Percentiles rank a stretch among this genome's conserved stretches.
Conservation (phyloP, 192 early-diverging fungal species). For the Backusella macrospora region DNA sequence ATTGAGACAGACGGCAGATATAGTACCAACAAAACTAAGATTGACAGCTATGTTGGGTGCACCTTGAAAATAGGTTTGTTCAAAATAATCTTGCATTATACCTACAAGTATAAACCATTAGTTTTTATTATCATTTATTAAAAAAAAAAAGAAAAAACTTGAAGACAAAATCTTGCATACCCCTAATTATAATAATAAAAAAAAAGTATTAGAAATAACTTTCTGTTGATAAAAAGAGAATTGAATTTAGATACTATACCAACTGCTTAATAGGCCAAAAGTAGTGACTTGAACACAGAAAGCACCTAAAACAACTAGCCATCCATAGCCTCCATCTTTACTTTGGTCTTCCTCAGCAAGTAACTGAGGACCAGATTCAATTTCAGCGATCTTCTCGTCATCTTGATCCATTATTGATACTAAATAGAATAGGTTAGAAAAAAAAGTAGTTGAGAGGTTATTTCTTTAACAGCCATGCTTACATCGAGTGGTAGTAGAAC, state of each 20-base stretch:
- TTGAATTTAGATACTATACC: not conserved
- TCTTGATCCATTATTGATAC: not conserved
- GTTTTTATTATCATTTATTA: not conserved
- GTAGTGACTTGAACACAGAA: constrained; percentile 38
- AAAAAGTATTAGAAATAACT: not conserved
- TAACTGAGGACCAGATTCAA: not conserved
- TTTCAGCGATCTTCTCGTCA: not conserved
- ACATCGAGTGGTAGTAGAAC: not conserved
- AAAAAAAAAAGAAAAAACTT: too few relatives aligned
- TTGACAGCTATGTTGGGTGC: constrained; percentile 13
- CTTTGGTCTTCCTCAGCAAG: not conserved
- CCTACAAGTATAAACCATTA: not conserved
- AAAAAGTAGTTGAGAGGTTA: not conserved
- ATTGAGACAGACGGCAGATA: constrained; percentile 3
- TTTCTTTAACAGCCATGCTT: not conserved
- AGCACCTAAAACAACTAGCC: constrained; percentile 42
- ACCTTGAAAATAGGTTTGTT: constrained; percentile 22
- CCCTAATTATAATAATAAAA: not conserved
- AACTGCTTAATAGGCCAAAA: not conserved
- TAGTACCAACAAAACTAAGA: constrained; percentile 31
- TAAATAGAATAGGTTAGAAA: not conserved
- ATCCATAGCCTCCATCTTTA: constrained; percentile 41
- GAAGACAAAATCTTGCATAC: too few relatives aligned
- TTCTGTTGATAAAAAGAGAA: too few relatives aligned
- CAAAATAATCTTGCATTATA: constrained; percentile 38